Evolutionary conservation across 1,284 basidiomycete species (phyloP).

Genomic region (Cystobasidiaceae sp.): DNA sequence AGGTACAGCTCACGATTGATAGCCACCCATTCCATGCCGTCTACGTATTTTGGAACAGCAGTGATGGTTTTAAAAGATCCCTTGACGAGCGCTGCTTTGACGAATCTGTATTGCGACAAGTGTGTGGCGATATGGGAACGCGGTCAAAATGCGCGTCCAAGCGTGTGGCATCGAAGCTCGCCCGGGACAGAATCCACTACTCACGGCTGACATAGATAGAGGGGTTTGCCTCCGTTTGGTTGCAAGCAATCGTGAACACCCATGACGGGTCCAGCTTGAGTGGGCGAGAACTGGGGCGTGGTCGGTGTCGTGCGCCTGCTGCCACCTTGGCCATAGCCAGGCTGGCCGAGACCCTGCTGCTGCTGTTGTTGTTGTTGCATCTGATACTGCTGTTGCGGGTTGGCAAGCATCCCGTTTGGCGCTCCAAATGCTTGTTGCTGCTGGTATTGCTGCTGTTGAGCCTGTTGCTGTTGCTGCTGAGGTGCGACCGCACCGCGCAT

Average conservation of each 20-base stretch:
- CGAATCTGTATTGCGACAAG: too few relatives aligned
- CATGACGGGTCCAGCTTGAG: not conserved
- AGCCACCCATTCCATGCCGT: slow-evolving; percentile 98
- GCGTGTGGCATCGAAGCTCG: not conserved
- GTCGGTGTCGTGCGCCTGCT: slow-evolving; percentile 31
- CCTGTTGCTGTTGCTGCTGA: too few relatives aligned
- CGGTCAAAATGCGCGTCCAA: not conserved
- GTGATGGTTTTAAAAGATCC: slow-evolving; percentile 99
- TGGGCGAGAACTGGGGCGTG: slow-evolving; percentile 14
- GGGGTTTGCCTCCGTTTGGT: slow-evolving; percentile 52
- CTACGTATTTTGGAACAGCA: slow-evolving; percentile 91
- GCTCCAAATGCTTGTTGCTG: too few relatives aligned
- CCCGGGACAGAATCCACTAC: not conserved
- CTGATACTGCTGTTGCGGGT: too few relatives aligned
- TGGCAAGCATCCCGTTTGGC: too few relatives aligned
- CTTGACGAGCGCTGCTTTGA: slow-evolving; percentile 93
- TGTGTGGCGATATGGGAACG: not conserved
- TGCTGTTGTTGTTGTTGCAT: too few relatives aligned
- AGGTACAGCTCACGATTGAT: slow-evolving; percentile 70
- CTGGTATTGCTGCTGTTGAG: too few relatives aligned
- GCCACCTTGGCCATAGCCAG: slow-evolving; percentile 13
- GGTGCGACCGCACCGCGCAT: too few relatives aligned
- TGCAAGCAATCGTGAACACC: slow-evolving; percentile 32
- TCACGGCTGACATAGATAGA: slow-evolving; percentile 79
- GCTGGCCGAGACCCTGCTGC: too few relatives aligned